A percentile compares a stretch with the other conserved stretches of the same genome.
These are phyloP conservation scores for Penicillium sp. DNA, from an alignment of 2,329 filamentous ascomycete species.

Conservation along the genomic window DNA sequence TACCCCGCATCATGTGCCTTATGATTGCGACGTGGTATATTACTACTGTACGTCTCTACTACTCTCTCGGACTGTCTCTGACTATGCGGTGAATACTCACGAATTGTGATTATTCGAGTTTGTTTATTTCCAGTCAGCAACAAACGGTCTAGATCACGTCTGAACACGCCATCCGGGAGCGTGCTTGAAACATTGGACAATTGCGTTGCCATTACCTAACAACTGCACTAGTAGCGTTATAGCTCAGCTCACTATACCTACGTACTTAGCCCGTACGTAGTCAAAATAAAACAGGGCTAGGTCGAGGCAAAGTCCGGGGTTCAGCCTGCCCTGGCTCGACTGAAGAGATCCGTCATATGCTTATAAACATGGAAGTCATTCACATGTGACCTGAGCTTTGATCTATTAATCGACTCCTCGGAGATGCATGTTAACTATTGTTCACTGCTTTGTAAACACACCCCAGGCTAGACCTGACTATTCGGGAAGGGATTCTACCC, in stretches of 20 bases:
- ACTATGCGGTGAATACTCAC: no score
- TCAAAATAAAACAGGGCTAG: no score
- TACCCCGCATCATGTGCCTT: constrained; percentile 12
- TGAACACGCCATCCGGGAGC: neutral
- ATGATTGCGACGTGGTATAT: neutral
- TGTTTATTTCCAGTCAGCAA: neutral
- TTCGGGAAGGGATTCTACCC: neutral
- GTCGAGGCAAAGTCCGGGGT: no score
- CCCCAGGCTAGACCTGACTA: constrained; percentile 9
- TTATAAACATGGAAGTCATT: no score
- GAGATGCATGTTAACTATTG: neutral
- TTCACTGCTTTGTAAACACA: neutral
- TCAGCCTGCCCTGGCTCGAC: no score
- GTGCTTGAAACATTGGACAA: constrained; percentile 7
- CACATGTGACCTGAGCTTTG: neutral
- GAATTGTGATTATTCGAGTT: no score
- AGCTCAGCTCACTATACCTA: neutral
- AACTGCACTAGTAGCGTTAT: neutral
- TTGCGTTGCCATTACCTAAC: constrained; percentile 7
- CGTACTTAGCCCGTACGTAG: no score
- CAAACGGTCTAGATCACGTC: neutral
- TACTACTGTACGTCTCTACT: neutral
- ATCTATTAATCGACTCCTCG: no score
- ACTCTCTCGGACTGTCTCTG: no score
- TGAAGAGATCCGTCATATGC: no score